Conservation (phyloP, 805 yeast genomes). For the Cyberlindnera euphorbiiphila region DNA sequence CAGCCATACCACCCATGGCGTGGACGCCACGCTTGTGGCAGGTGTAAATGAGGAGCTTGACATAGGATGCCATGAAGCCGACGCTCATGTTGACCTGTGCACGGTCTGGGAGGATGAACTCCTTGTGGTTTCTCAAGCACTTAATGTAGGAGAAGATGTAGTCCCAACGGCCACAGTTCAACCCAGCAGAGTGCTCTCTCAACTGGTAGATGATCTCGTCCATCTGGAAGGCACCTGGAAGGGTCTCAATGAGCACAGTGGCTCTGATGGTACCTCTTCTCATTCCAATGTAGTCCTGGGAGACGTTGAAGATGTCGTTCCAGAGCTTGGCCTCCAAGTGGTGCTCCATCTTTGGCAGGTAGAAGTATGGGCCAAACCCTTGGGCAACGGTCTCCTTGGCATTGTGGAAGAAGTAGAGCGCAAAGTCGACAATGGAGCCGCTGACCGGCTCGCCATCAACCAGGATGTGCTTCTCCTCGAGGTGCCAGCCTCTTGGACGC, state of each 20-base stretch:
- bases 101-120: constrained; percentile 70
- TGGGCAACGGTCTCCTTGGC: constrained; percentile 57
- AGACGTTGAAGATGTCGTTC: constrained; percentile 74
- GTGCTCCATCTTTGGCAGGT: constrained; percentile 84
- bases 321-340: constrained; percentile 78
- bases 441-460: constrained; percentile 74
- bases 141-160: constrained; percentile 80
- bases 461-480: constrained; percentile 66
- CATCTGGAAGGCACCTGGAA: constrained; percentile 84
- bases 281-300: constrained; percentile 67
- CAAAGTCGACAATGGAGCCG: constrained; percentile 81
- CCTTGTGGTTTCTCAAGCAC: constrained; percentile 62
- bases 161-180: constrained; percentile 91
- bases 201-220: constrained; percentile 77
- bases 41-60: constrained; percentile 63
- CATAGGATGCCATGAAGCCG: constrained; percentile 79
- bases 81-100: constrained; percentile 77
- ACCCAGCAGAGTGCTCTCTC: constrained; percentile 74
- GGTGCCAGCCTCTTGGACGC: constrained; percentile 89
- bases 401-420: constrained; percentile 72
- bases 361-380: constrained; percentile 80
- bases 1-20: constrained; percentile 92
- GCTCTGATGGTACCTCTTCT: constrained; percentile 79
- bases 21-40: constrained; percentile 79
- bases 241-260: constrained; percentile 76